A percentile compares a stretch with the other conserved stretches of the same genome.
Evolutionary conservation across 257 asterid species (phyloP).

Genomic region (Paulownia fortunei): DNA sequence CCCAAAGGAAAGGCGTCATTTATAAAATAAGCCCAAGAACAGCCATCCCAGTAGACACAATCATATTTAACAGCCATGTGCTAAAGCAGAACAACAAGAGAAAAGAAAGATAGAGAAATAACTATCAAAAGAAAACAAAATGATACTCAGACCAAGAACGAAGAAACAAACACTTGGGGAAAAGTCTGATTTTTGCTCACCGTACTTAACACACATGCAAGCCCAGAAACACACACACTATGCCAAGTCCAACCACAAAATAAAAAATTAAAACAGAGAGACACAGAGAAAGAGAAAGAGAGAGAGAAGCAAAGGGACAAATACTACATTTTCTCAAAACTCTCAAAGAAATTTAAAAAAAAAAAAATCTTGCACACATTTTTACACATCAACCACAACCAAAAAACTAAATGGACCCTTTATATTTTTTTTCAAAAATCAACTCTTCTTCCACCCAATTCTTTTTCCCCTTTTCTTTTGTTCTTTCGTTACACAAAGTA

Average conservation of each 20-base stretch:
- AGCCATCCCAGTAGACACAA: neutral
- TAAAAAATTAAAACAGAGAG: neutral
- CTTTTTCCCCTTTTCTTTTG: neutral
- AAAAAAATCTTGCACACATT: neutral
- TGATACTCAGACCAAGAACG: neutral
- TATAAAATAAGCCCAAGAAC: neutral
- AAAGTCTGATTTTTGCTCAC: neutral
- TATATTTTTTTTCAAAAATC: neutral
- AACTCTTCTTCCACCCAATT: neutral
- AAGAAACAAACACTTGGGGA: neutral
- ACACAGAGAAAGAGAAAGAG: neutral
- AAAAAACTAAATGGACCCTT: neutral
- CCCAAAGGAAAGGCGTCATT: neutral
- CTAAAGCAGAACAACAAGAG: neutral
- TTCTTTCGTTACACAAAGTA: neutral
- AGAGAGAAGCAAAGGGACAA: neutral
- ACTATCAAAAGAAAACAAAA: neutral
- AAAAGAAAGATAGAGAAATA: neutral
- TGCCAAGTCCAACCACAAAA: neutral
- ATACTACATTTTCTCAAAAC: neutral
- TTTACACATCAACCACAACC: conserved; percentile 15
- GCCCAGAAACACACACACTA: neutral
- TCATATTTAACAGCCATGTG: neutral
- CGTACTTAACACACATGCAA: conserved; percentile 31
- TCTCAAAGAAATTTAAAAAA: neutral